Evolutionary conservation across 78 protist species (phyloP).

Genomic region (Speleostelium caveatum): DNA sequence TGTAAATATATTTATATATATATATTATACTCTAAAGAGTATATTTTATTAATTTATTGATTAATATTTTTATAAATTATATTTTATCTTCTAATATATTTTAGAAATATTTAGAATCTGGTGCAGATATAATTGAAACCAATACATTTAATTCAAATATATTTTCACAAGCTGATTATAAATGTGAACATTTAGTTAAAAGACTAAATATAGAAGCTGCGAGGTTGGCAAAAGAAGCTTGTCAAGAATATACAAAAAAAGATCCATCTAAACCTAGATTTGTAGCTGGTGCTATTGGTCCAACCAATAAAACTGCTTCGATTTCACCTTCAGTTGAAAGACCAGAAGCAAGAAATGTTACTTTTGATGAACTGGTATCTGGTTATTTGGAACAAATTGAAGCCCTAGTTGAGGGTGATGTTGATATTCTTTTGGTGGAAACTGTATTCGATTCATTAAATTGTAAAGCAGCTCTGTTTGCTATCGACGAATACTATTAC

Average conservation of each 20-base stretch:
- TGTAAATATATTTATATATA: slow-evolving; percentile 16
- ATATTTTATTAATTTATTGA: too few species aligned
- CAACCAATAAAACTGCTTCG: slow-evolving; percentile 97
- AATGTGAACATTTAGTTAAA: slow-evolving; percentile 83
- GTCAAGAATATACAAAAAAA: slow-evolving; percentile 30
- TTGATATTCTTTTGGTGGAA: slow-evolving; percentile 97
- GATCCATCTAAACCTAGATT: slow-evolving; percentile 88
- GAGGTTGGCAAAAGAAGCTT: slow-evolving; percentile 71
- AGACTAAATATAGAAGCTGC: slow-evolving; percentile 89
- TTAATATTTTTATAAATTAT: neutral
- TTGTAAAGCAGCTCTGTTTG: slow-evolving; percentile 94
- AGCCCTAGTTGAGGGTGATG: slow-evolving; percentile 97
- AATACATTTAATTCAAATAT: slow-evolving; percentile 96
- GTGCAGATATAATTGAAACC: slow-evolving; percentile 98
- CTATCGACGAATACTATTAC: slow-evolving; percentile 88
- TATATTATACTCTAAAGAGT: neutral
- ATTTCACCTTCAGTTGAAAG: slow-evolving; percentile 96
- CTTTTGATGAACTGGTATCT: slow-evolving; percentile 92
- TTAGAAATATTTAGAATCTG: slow-evolving; percentile 94
- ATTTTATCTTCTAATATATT: neutral
- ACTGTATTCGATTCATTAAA: slow-evolving; percentile 99
- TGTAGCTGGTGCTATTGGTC: slow-evolving; percentile 99
- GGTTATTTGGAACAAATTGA: slow-evolving; percentile 94
- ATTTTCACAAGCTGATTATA: slow-evolving; percentile 97
- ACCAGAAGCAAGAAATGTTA: slow-evolving; percentile 93